Base-by-base conservation (phyloP, 306 rosid genomes). In the Lagenaria siceraria region DNA sequence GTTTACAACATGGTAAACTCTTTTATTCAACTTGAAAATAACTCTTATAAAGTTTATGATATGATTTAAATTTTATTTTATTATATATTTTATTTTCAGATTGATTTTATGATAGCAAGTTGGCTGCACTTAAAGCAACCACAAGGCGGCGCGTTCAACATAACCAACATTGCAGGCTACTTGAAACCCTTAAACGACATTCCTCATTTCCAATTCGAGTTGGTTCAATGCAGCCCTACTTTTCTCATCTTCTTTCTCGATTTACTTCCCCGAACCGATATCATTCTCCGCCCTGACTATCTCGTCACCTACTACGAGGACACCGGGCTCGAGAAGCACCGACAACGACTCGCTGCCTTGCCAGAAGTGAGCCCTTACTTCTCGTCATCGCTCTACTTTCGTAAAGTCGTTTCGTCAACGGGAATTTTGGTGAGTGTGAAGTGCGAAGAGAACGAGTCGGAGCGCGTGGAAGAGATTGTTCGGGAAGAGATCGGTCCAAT, bases 121-220 rank as follows among this genome's bases (percentile, higher is more conserved):
- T 80, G 83, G 83, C 59, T 80, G 8, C 83, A 80, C 79, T 52
- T 80, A 22, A 69, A 80, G 79, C 76, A 75, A n/a, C 79, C 83
- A 5, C 43, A 68, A 8, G 83, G 83, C 4, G 79, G 66, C 10
- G 83, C 79, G 7, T 64, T 80, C 24, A 69, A 80, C 69, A 80
- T 80, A 75, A 80, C 83, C 59, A 80, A 80, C 69, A 64, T 80
- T 24, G 79, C 79, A 3, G 68, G 76, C 79, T 80, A 64, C 76
- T 22, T 75, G 25, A 80, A 75, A 33, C 43, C 83, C 29, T 62
- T 79, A 36, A 80, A 71, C 10, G 79, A 80, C 49, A 51, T 80
- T 8, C 83, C 83, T 59, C 79, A 80, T 58, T 80, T 80, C 52
- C 83, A 80, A 36, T 80, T 80, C 69, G 83, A 80, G 76, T 59